Conservation (phyloP, 257 asterid genomes). For the Solanum peruvianum region DNA sequence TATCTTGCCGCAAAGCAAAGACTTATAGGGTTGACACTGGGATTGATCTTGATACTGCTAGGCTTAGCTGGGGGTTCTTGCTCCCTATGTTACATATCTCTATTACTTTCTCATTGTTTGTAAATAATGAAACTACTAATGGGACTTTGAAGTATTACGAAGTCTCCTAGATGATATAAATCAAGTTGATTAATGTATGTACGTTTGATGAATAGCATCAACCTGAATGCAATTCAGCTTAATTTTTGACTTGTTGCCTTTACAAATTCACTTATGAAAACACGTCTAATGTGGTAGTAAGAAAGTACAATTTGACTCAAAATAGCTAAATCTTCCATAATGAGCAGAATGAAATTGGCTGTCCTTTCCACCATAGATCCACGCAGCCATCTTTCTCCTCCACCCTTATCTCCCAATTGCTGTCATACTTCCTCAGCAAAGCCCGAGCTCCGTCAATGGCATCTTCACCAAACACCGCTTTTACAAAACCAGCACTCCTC, state of each 20-base stretch:
- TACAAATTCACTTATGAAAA: not conserved
- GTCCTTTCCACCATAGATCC: conserved; percentile 74
- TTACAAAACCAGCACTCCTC: conserved; percentile 47
- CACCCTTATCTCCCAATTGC: conserved; percentile 60
- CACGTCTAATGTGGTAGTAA: not conserved
- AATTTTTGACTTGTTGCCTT: not conserved
- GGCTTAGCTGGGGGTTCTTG: not conserved
- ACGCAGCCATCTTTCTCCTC: conserved; percentile 56
- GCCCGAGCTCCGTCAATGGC: conserved; percentile 66
- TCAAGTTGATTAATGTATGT: not conserved
- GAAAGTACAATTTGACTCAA: not conserved
- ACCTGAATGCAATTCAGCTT: not conserved
- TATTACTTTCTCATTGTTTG: not conserved
- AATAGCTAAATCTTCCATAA: conserved; percentile 36
- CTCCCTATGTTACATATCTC: not conserved
- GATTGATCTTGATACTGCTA: not conserved
- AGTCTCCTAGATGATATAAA: not conserved
- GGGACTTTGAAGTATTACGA: not conserved
- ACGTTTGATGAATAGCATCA: not conserved
- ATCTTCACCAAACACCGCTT: conserved; percentile 50
- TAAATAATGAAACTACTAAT: not conserved
- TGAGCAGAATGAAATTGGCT: conserved; percentile 64
- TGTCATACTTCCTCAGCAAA: conserved; percentile 66
- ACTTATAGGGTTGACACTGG: not conserved
- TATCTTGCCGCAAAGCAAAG: not conserved